Conservation (phyloP, 495 filamentous ascomycete genomes). For the Hamigera avellanea region DNA sequence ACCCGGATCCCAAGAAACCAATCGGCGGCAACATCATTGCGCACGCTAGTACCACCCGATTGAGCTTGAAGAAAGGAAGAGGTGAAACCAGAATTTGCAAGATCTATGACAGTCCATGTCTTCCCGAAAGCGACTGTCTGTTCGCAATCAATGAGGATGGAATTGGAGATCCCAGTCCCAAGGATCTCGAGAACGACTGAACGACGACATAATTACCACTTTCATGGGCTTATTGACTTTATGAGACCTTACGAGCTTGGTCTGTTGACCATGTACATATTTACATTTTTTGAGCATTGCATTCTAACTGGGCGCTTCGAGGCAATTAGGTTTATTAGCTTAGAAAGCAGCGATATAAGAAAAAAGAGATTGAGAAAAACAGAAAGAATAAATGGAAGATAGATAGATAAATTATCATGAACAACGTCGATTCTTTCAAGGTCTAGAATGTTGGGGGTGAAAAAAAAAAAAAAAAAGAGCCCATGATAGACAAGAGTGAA, state of each 20-base stretch:
- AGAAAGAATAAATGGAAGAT: too few relatives aligned
- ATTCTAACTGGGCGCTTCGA: too few relatives aligned
- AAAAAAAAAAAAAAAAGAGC: too few relatives aligned
- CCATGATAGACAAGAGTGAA: too few relatives aligned
- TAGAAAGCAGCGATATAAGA: too few relatives aligned
- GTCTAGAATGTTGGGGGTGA: too few relatives aligned
- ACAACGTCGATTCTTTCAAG: too few relatives aligned
- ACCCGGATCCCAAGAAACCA: conserved; percentile 97
- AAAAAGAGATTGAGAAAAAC: too few relatives aligned
- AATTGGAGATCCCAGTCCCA: conserved; percentile 89
- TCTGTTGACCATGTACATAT: not conserved
- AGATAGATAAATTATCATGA: too few relatives aligned
- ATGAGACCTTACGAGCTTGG: conserved; percentile 12
- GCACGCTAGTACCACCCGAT: conserved; percentile 80
- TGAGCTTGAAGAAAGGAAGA: conserved; percentile 89
- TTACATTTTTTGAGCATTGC: too few relatives aligned
- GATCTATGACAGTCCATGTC: conserved; percentile 96
- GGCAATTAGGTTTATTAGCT: too few relatives aligned
- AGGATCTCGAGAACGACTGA: conserved; percentile 79
- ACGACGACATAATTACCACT: not conserved
- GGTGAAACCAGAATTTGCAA: conserved; percentile 95
- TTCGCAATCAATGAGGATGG: conserved; percentile 97
- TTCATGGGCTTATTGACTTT: conserved; percentile 20
- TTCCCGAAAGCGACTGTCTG: conserved; percentile 91
- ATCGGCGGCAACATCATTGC: conserved; percentile 99